Conservation (phyloP, 1,284 basidiomycete species). For the Irpex sp. region DNA sequence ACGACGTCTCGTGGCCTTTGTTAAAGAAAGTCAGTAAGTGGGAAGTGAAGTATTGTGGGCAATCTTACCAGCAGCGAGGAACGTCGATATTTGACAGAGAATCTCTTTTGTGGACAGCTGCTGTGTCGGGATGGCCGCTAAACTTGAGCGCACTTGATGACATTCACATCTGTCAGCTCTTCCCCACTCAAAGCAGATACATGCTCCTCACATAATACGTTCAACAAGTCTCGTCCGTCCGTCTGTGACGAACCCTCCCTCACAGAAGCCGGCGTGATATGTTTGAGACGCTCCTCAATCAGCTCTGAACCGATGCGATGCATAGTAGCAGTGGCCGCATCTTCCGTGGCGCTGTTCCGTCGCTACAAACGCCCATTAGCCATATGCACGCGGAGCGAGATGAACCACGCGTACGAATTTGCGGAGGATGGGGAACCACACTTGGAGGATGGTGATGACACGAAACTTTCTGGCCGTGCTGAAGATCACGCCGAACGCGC, state of each 20-base stretch:
- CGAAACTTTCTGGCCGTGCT: constrained; percentile 46
- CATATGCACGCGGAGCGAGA: not conserved
- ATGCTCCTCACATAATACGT: constrained; percentile 46
- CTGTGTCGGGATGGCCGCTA: constrained; percentile 45
- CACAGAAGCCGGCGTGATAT: not conserved
- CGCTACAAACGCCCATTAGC: constrained; percentile 22
- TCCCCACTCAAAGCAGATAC: not conserved
- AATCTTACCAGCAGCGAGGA: constrained; percentile 52
- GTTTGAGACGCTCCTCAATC: constrained; percentile 43
- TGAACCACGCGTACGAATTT: constrained; percentile 44
- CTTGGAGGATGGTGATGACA: constrained; percentile 53
- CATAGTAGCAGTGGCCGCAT: constrained; percentile 44
- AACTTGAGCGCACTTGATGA: constrained; percentile 55
- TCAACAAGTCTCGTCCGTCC: constrained; percentile 42
- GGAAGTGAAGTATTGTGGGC: not conserved
- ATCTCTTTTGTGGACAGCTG: constrained; percentile 65
- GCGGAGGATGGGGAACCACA: constrained; percentile 55
- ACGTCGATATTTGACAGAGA: constrained; percentile 74
- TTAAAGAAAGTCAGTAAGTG: not conserved
- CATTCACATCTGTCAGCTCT: not conserved
- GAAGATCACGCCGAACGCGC: constrained; percentile 54
- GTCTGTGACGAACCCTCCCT: not conserved
- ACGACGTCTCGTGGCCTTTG: constrained; percentile 52
- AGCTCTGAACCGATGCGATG: constrained; percentile 52
- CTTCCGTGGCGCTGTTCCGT: constrained; percentile 39